Base-by-base conservation (phyloP, 495 filamentous ascomycete genomes). In the Aspergillus panamensis region DNA sequence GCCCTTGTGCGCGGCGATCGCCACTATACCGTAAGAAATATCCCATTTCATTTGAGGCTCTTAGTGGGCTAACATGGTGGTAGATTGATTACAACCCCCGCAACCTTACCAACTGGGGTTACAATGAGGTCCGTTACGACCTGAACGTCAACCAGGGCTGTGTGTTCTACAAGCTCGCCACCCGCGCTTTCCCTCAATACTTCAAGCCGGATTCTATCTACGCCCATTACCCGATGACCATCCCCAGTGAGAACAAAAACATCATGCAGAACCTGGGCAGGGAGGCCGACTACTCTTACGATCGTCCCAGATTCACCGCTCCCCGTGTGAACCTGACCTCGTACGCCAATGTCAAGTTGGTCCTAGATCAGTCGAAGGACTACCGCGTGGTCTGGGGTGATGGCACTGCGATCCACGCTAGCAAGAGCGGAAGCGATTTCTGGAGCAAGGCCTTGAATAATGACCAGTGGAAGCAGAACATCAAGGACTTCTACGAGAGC, bases 151-250 rank as follows among this genome's bases (percentile, higher is more conserved):
- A 92, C 64, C 84, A 92, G 64, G 91, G 91, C 19, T 90, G 87
- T 60, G 87, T 93, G 4, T 85, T 92, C 69, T 92, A 92, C 75
- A 96, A 93, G 75, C 77, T 95, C 51, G 85, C 90, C 50, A 73
- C 87, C 48, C 80, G 87, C 19, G 87, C 90, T 3, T 91, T 96
- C 79, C 91, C 91, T 2, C 82, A 87, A 60, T 83, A 86, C 67
- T 93, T 89, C 82, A 87, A 85, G 68, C 66, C 75, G 30, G 87
- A 94, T 71, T 92, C 88, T 1, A 84, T 92, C 57, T 95, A 94
- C 58, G 89, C 89, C n/a, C 88, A 91, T 63, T 94, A 89, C 66
- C 91, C 91, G 5, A 88, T 96, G 83, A 90, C 88, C 6, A 85
- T 88, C 21, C 87, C 88, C 9, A 63, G 71, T 31, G 90, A 94